A percentile compares a stretch with the other conserved stretches of the same genome.
Conservation (phyloP, 1,284 basidiomycete genomes). For the Puccinia horiana region DNA sequence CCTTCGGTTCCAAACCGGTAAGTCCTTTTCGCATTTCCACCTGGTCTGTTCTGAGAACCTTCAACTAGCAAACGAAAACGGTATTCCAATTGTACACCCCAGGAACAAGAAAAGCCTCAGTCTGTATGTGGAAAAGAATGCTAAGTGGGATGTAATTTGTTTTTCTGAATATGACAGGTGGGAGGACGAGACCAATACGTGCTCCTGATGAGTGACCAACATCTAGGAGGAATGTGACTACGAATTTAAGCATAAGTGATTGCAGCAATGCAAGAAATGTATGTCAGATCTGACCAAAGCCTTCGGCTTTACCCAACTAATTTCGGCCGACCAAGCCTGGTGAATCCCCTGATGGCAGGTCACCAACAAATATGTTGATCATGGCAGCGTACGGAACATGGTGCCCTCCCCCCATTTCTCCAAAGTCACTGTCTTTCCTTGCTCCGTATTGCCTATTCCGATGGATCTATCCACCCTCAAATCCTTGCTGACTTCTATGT, state of each 20-base stretch:
- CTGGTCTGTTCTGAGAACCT: too few species aligned
- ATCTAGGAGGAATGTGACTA: conserved; percentile 75
- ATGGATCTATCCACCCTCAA: neutral
- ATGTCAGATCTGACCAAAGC: conserved; percentile 11
- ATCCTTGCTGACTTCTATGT: conserved; percentile 18
- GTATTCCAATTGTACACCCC: too few species aligned
- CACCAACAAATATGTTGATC: neutral
- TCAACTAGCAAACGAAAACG: too few species aligned
- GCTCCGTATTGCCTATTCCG: neutral
- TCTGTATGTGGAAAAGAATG: too few species aligned
- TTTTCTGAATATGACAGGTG: conserved; percentile 55
- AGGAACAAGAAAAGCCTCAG: too few species aligned
- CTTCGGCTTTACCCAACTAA: conserved; percentile 31
- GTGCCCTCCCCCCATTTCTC: conserved; percentile 22
- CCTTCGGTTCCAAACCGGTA: too few species aligned
- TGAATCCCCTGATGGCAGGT: conserved; percentile 44
- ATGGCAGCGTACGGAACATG: conserved; percentile 15
- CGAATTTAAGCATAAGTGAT: conserved; percentile 64
- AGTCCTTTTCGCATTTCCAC: too few species aligned
- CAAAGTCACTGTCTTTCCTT: conserved; percentile 22
- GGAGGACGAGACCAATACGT: conserved; percentile 79
- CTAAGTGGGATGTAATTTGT: neutral
- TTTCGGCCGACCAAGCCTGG: conserved; percentile 20
- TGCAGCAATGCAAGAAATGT: conserved; percentile 40
- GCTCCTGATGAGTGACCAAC: conserved; percentile 67